These are phyloP conservation scores for Pythium biforme DNA, from an alignment of 352 stramenopile genomes.

Conservation along the genomic window DNA sequence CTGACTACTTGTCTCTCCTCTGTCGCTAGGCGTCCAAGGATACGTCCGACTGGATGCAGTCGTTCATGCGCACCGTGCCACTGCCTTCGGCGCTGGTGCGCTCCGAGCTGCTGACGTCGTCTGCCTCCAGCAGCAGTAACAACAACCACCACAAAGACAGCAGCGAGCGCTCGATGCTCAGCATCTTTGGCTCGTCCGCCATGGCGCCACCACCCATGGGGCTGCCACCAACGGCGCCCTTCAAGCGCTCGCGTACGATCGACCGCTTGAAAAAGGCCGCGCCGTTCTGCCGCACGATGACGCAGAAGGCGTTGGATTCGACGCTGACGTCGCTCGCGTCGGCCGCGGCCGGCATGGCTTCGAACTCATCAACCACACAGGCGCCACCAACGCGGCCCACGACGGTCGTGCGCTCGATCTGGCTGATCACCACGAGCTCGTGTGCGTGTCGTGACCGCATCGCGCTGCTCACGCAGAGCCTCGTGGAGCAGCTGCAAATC, in stretches of 20 bases:
- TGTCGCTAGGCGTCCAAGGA: slow-evolving; percentile 25
- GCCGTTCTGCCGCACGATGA: slow-evolving; percentile 45
- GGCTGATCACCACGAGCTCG: slow-evolving; percentile 35
- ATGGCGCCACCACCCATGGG: background rate
- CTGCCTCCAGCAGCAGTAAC: slow-evolving; percentile 2
- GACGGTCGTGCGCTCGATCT: slow-evolving; percentile 31
- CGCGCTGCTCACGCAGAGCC: slow-evolving; percentile 22
- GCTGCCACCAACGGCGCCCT: slow-evolving; percentile 18
- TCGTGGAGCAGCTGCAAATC: slow-evolving; percentile 24
- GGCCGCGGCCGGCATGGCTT: slow-evolving; percentile 1
- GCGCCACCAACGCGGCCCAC: slow-evolving; percentile 10
- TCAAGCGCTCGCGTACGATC: slow-evolving; percentile 44
- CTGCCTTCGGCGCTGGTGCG: slow-evolving; percentile 6
- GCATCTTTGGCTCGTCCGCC: slow-evolving; percentile 15
- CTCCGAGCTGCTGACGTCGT: slow-evolving; percentile 5
- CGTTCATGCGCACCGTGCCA: slow-evolving; percentile 27
- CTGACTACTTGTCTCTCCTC: background rate
- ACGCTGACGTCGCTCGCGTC: slow-evolving; percentile 19
- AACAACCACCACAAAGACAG: slow-evolving; percentile 17
- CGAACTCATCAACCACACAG: background rate
- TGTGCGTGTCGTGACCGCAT: slow-evolving; percentile 33
- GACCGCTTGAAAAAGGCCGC: slow-evolving; percentile 30
- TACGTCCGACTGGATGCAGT: slow-evolving; percentile 32
- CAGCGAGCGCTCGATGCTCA: slow-evolving; percentile 8
- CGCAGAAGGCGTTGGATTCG: slow-evolving; percentile 32